These are phyloP conservation scores for Monilinia fructigena DNA, from an alignment of 2,329 filamentous ascomycete species.

Conservation along the genomic window DNA sequence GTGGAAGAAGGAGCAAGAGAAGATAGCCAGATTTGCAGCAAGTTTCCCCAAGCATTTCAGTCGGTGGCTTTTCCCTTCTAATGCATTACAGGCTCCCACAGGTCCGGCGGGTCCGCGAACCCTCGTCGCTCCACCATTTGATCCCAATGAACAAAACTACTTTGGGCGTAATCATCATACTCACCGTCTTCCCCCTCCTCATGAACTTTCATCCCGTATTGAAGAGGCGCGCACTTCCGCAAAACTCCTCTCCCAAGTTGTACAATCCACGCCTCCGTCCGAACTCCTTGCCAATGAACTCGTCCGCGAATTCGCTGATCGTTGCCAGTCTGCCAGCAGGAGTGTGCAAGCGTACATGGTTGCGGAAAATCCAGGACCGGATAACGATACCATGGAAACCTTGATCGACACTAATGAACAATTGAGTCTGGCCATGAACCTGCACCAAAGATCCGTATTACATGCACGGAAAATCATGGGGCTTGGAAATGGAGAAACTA, in stretches of 20 bases:
- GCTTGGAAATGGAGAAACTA: constrained; percentile 35
- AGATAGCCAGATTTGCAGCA: constrained; percentile 50
- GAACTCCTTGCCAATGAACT: constrained; percentile 84
- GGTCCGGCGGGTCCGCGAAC: constrained; percentile 43
- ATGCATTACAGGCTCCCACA: constrained; percentile 25
- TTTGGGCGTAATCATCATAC: constrained; percentile 53
- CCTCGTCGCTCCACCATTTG: constrained; percentile 46
- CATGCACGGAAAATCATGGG: constrained; percentile 58
- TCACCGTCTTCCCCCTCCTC: constrained; percentile 58
- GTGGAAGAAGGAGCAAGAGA: constrained; percentile 85
- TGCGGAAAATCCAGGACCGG: constrained; percentile 73
- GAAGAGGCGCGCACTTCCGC: constrained; percentile 90
- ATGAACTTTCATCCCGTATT: constrained; percentile 77
- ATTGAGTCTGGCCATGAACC: constrained; percentile 75
- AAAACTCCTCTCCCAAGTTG: constrained; percentile 86
- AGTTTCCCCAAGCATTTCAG: constrained; percentile 18
- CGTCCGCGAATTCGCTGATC: constrained; percentile 85
- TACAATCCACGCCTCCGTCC: constrained; percentile 75
- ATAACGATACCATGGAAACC: constrained; percentile 90
- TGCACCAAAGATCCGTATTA: constrained; percentile 79
- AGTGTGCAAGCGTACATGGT: constrained; percentile 86
- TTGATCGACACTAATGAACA: constrained; percentile 95
- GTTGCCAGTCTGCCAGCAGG: constrained; percentile 76
- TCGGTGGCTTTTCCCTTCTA: constrained; percentile 1
- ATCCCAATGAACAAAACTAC: constrained; percentile 39